Base-by-base conservation (phyloP, 192 early-diverging fungal species). In the Oehlia diaphana region DNA sequence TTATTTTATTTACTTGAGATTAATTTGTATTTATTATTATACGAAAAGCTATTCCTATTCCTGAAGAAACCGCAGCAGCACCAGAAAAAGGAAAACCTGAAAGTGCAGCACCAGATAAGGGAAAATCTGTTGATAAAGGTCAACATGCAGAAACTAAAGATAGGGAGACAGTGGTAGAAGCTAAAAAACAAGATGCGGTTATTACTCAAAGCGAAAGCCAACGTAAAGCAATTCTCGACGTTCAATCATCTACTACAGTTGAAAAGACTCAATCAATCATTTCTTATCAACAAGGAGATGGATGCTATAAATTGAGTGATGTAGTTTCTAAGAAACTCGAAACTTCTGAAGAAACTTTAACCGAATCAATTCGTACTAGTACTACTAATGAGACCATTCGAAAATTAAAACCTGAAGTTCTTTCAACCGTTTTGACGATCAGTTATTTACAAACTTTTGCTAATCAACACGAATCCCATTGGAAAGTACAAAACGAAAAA, bases 221-320 rank as follows among this genome's bases (percentile, higher is more conserved):
- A 39, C n/a, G 35, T 21, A 28, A 14, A 50, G 72, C 72, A 31
- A 9, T 73, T 28, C 5, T 44, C 4, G 23, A 23, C 13, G 42
- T 53, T 35, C 69, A 71, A 39, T 47, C 69, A 28, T 37, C 21
- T 9, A 71, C 69, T n/a, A 37, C 69, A 28, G 28, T 71, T 13
- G 69, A 71, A 71, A 39, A 37, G 33, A 71, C 69, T 19, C 2
- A 47, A 21, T 71, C 69, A 37, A 71, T 71, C 28, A 39, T 71
- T 39, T 71, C 69, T 21, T 39, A 12, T 39, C 73, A 75, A 62
- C 58, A 75, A 37, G 19, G 4, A 13, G 35, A 75, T 3, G 73
- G 73, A 19, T 35, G 12, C 33, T 63, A 63, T n/a, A 58, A 75
- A 62, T 53, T 75, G 9, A 63, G 31, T 75, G 16, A 75, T 19